phyloP scores from a whole-genome alignment of 2,329 filamentous ascomycete genomes.

The Ceratocystis diversiconidia region DNA sequence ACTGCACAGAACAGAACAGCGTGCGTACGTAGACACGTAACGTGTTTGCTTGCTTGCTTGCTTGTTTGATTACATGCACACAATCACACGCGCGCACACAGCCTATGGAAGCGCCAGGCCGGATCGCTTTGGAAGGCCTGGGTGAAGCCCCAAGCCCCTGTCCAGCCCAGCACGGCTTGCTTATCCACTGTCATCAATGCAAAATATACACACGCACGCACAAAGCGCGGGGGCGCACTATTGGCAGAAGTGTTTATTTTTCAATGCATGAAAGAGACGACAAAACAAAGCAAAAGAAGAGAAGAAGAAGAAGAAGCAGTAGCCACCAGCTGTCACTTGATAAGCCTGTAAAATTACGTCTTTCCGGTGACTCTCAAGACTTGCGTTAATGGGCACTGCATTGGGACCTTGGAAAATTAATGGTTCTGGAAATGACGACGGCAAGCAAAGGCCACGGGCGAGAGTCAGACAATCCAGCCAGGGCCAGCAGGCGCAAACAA shows the following conservation, averaged over 20 bases:
- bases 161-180: neutral
- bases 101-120: neutral
- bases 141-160: neutral
- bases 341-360: neutral
- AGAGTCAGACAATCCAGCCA: neutral
- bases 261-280: neutral
- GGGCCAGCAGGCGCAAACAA: neutral
- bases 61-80: neutral
- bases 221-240: neutral
- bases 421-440: neutral
- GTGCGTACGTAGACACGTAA: too few relatives aligned
- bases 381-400: neutral
- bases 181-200: neutral
- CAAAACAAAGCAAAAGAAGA: neutral
- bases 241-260: neutral
- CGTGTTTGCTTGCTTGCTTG: too few relatives aligned
- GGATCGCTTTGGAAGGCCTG: neutral
- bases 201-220: neutral
- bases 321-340: neutral
- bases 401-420: neutral
- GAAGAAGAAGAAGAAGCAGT: neutral
- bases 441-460: neutral
- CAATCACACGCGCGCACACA: neutral
- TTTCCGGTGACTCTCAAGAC: neutral
- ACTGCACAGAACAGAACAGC: too few relatives aligned